These are phyloP conservation scores for Pyrenophora teres DNA, from an alignment of 2,329 filamentous ascomycete species.

Conservation along the genomic window DNA sequence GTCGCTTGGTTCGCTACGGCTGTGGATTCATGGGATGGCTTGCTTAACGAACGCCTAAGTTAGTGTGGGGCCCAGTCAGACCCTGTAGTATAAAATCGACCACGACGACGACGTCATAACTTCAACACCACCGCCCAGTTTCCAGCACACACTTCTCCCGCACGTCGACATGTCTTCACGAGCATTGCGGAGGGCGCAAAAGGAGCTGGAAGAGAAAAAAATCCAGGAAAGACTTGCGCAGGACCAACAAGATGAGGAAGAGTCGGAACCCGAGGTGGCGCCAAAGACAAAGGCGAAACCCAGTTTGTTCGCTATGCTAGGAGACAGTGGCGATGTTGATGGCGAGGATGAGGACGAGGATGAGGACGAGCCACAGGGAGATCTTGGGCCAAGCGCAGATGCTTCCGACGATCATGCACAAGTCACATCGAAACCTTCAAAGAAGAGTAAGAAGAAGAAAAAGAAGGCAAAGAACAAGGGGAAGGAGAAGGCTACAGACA, in stretches of 20 bases:
- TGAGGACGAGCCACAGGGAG: constrained; percentile 31
- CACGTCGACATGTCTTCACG: constrained; percentile 63
- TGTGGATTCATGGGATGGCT: constrained; percentile 13
- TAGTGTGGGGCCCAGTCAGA: constrained; percentile 16
- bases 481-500: constrained; percentile 54
- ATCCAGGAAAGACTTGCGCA: constrained; percentile 50
- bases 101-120: constrained; percentile 26
- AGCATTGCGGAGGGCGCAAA: constrained; percentile 67
- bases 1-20: constrained; percentile 10
- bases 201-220: constrained; percentile 63
- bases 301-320: constrained; percentile 55
- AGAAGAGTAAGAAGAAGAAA: constrained; percentile 63
- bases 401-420: constrained; percentile 32
- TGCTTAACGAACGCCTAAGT: constrained; percentile 7
- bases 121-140: constrained; percentile 13
- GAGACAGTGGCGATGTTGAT: constrained; percentile 47
- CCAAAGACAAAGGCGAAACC: constrained; percentile 40
- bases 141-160: neutral
- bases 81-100: constrained; percentile 10
- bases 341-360: constrained; percentile 47
- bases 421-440: constrained; percentile 44
- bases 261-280: constrained; percentile 47
- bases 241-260: constrained; percentile 41
- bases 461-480: constrained; percentile 62
- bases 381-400: constrained; percentile 36